Base-by-base conservation (phyloP, 768 basidiomycete genomes). In the Thelephora aurantiotincta region DNA sequence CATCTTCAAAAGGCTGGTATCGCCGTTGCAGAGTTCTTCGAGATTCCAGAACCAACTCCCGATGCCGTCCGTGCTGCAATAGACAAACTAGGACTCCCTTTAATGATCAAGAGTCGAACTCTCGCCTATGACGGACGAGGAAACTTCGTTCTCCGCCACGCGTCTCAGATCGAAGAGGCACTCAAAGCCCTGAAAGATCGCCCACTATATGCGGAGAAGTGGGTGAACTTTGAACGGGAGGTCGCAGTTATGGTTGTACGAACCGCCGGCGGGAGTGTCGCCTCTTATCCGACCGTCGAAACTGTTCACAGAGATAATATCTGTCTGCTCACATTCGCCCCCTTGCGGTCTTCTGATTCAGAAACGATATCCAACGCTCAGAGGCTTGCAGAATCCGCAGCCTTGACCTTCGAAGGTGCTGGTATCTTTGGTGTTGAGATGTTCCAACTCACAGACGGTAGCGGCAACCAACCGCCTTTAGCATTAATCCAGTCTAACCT, bases 401-500 rank as follows among this genome's bases (percentile, higher is more conserved):
- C 97, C 19, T 74, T 66, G 50, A 77, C 80, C 6, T 74, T 98
- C 34, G 64, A 77, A 14, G 94, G 93, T 2, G 93, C 92, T 7
- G 96, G 96, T 11, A 77, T 97, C 20, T 98, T 96, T 65, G 96
- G 93, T 1, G 93, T 99, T 1, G 96, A 99, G 63, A 90, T 98
- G 91, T 99, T 99, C 67, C 68, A 97, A 36, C 74, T 94, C 75
- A 66, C 72, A 23, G 76, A 93, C 58, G 92, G 94, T 90, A 55
- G 26, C 26, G 26, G 11, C 44, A 26, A 13, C 2, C 26, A 43
- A 13, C 30, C 48, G n/a, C 13, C 13, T 11, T 23, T 42, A 18
- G 26, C 37, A 38, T 44, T 23, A 5, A 20, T 26, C 46, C 11
- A 35, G 18, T 41, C 22, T 50, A 33, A 45, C 43, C 42, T 22